Percentiles rank a stretch among this genome's conserved stretches.
Conservation (phyloP, 106 monocot genomes). For the Xerophyta viscosa region DNA sequence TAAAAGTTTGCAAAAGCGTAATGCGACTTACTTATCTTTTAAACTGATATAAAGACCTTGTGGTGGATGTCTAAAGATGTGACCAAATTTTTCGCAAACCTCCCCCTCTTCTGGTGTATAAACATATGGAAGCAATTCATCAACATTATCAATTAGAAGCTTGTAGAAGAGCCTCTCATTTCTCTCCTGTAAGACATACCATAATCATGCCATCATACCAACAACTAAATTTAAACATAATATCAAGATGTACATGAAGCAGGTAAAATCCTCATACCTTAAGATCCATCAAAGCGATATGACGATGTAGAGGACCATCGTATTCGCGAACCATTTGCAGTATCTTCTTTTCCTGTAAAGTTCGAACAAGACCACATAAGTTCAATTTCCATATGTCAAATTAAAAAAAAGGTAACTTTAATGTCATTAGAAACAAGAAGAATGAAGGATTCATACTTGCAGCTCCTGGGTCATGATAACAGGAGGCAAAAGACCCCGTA, state of each 20-base stretch:
- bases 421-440: no score
- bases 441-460: no score
- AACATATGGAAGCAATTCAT: constrained; percentile 84
- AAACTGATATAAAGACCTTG: constrained; percentile 92
- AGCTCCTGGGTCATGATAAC: constrained; percentile 30
- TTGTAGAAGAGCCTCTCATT: constrained; percentile 94
- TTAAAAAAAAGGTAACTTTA: background rate
- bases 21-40: constrained; percentile 60
- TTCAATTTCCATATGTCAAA: background rate
- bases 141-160: constrained; percentile 79
- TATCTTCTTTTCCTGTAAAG: constrained; percentile 41
- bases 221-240: no score
- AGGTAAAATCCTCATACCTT: constrained; percentile 18
- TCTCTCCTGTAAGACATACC: constrained; percentile 42
- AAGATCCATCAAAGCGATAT: constrained; percentile 65
- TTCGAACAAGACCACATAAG: background rate
- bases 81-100: constrained; percentile 94
- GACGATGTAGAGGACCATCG: constrained; percentile 44
- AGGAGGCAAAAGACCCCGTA: constrained; percentile 57
- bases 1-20: background rate
- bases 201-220: no score
- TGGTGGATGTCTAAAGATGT: constrained; percentile 71
- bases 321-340: constrained; percentile 51
- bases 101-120: constrained; percentile 96
- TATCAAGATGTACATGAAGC: background rate